phyloP scores from a whole-genome alignment of 1,139 yeast genomes.

The Saccharomyces hybrid region DNA sequence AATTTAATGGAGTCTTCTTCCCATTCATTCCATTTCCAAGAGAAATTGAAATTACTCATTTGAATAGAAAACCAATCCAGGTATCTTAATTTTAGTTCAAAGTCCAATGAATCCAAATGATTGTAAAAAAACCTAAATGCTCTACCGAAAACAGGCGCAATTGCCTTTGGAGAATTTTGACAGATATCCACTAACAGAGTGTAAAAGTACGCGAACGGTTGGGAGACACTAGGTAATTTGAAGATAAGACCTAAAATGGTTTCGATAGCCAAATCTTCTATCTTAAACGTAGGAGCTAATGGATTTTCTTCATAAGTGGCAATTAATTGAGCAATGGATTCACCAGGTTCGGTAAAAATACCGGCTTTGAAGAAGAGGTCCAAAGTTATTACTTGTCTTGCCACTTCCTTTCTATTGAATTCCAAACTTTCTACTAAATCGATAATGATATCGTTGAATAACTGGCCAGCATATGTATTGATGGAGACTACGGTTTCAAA shows the following conservation, averaged over 20 bases:
- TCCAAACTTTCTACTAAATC: slow-evolving; percentile 77
- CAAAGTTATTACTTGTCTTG: slow-evolving; percentile 70
- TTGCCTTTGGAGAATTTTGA: slow-evolving; percentile 74
- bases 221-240: slow-evolving; percentile 60
- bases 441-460: slow-evolving; percentile 66
- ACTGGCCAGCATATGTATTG: slow-evolving; percentile 49
- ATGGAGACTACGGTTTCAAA: slow-evolving; percentile 70
- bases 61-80: slow-evolving; percentile 93
- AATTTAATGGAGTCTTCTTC: slow-evolving; percentile 43
- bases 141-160: slow-evolving; percentile 93
- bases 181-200: slow-evolving; percentile 86
- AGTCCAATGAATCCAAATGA: slow-evolving; percentile 60
- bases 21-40: slow-evolving; percentile 99
- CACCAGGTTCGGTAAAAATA: slow-evolving; percentile 76
- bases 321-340: slow-evolving; percentile 66
- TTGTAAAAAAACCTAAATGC: slow-evolving; percentile 80
- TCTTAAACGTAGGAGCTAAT: slow-evolving; percentile 65
- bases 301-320: slow-evolving; percentile 34
- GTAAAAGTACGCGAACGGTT: slow-evolving; percentile 71
- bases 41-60: slow-evolving; percentile 85
- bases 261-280: slow-evolving; percentile 86
- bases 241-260: slow-evolving; percentile 71
- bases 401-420: slow-evolving; percentile 81
- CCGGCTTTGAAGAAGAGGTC: slow-evolving; percentile 65
- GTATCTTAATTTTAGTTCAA: slow-evolving; percentile 64